These are phyloP conservation scores for Beta vulgaris DNA, from an alignment of 148 eudicot genomes.

Conservation along the genomic window DNA sequence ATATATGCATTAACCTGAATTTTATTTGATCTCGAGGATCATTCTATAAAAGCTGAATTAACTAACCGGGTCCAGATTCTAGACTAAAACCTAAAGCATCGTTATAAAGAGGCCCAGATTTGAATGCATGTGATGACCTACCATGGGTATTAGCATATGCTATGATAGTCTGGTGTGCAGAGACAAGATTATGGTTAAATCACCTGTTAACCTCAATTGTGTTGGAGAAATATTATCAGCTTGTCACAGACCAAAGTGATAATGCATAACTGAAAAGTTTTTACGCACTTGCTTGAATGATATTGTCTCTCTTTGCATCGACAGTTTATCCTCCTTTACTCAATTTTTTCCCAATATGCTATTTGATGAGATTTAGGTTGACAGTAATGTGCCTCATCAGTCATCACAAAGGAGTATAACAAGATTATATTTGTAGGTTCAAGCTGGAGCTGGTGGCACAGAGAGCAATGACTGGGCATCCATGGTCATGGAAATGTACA, in stretches of 20 bases:
- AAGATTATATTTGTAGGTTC: slow-evolving; percentile 53
- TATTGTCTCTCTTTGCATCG: background rate
- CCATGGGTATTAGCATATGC: background rate
- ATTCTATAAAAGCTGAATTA: background rate
- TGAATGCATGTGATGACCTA: background rate
- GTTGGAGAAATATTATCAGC: background rate
- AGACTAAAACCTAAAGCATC: background rate
- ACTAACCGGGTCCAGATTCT: background rate
- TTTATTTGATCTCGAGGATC: background rate
- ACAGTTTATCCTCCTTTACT: background rate
- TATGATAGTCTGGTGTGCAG: background rate
- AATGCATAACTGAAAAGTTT: background rate
- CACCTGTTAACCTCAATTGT: background rate
- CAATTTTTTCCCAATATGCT: background rate
- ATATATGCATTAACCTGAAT: background rate
- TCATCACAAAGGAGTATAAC: background rate
- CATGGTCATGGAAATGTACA: slow-evolving; percentile 95
- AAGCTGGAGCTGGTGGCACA: slow-evolving; percentile 99
- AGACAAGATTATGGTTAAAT: background rate
- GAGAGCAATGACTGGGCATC: slow-evolving; percentile 99
- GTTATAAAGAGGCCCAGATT: background rate
- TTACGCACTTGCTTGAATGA: slow-evolving; percentile 3
- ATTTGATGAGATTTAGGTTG: background rate
- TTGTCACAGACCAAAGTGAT: background rate
- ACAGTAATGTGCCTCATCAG: background rate